A percentile compares a stretch with the other conserved stretches of the same genome.
Conservation (phyloP, 2,329 filamentous ascomycete species). For the Aspergillus glaucus region DNA sequence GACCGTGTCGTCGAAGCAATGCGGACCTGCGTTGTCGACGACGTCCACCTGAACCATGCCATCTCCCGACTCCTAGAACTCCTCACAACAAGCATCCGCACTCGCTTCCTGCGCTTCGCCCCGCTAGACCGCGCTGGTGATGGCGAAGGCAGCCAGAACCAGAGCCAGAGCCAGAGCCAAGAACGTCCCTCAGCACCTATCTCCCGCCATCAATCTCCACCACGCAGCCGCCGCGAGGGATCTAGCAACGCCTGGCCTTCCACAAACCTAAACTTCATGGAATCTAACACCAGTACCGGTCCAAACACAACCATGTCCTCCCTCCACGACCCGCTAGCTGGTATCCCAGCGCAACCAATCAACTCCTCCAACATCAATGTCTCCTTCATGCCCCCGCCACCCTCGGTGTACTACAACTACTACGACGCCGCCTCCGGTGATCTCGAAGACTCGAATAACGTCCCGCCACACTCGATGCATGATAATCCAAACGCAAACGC, state of each 20-base stretch:
- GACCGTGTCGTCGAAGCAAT: conserved; percentile 54
- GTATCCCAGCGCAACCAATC: conserved; percentile 39
- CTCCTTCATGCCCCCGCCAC: conserved; percentile 43
- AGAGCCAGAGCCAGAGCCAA: conserved; percentile 12
- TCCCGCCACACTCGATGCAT: conserved; percentile 24
- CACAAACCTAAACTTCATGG: conserved; percentile 21
- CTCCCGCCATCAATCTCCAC: conserved; percentile 33
- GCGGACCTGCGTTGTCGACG: conserved; percentile 57
- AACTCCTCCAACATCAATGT: conserved; percentile 41
- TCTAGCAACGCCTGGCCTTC: conserved; percentile 20
- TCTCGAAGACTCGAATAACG: conserved; percentile 22
- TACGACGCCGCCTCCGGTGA: conserved; percentile 33
- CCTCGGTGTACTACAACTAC: conserved; percentile 41
- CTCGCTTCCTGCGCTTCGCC: conserved; percentile 52
- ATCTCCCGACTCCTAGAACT: conserved; percentile 57
- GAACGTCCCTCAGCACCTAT: conserved; percentile 30
- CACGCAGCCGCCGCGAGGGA: conserved; percentile 20
- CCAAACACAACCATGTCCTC: conserved; percentile 17
- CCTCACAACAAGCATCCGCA: conserved; percentile 53
- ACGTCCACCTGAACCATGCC: conserved; percentile 58
- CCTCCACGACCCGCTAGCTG: conserved; percentile 36
- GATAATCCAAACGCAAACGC: conserved; percentile 15
- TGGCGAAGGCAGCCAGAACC: conserved; percentile 14
- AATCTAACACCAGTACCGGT: conserved; percentile 16
- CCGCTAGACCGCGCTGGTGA: conserved; percentile 44